phyloP scores from a whole-genome alignment of 2,329 filamentous ascomycete species.

The Cercospora sp. region DNA sequence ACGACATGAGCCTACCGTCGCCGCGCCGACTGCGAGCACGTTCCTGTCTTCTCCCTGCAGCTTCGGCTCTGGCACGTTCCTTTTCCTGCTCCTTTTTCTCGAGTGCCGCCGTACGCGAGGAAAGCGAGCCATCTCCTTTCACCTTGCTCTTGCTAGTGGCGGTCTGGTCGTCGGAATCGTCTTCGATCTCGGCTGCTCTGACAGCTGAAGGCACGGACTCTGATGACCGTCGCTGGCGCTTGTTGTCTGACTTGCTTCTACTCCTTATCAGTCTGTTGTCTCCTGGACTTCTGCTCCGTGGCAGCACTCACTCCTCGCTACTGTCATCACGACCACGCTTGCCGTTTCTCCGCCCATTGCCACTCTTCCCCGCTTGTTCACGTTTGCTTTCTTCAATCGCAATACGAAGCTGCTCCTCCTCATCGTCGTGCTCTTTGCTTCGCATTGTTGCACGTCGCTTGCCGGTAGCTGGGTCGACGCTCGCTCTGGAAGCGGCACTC shows the following conservation, averaged over 20 bases:
- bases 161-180: slow-evolving; percentile 73
- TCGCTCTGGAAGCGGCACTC: slow-evolving; percentile 52
- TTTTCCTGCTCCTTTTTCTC: slow-evolving; percentile 65
- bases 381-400: slow-evolving; percentile 95
- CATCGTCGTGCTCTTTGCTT: slow-evolving; percentile 91
- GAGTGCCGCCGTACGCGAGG: slow-evolving; percentile 63
- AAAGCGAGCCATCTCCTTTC: slow-evolving; percentile 49
- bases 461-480: slow-evolving; percentile 58
- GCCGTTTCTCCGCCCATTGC: slow-evolving; percentile 60
- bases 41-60: slow-evolving; percentile 76
- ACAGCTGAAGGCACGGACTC: slow-evolving; percentile 58
- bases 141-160: slow-evolving; percentile 27
- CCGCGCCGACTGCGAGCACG: slow-evolving; percentile 76
- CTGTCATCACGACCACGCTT: slow-evolving; percentile 89
- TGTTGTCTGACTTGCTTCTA: slow-evolving; percentile 70
- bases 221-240: slow-evolving; percentile 81
- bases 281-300: neutral
- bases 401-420: slow-evolving; percentile 82
- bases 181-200: slow-evolving; percentile 51
- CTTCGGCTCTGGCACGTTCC: slow-evolving; percentile 71
- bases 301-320: slow-evolving; percentile 79
- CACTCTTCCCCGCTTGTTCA: slow-evolving; percentile 61
- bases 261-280: slow-evolving; percentile 21
- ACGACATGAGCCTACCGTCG: slow-evolving; percentile 62
- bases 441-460: slow-evolving; percentile 97